Base-by-base conservation (phyloP, 768 basidiomycete species). In the Punctularia strigosozonata region DNA sequence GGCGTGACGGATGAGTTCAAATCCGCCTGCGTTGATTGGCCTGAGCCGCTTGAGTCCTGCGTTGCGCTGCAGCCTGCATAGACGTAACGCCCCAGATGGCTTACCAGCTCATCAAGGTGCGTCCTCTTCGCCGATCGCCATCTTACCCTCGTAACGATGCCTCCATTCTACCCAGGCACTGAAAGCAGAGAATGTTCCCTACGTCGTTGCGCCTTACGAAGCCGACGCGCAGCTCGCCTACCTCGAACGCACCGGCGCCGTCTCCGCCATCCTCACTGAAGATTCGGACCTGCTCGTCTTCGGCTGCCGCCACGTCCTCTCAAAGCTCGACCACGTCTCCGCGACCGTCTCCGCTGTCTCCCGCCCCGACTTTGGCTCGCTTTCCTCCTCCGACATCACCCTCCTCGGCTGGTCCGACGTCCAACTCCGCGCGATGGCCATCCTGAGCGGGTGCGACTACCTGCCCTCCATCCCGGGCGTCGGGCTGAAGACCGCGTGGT, bases 51-150 rank as follows among this genome's bases (percentile, higher is more conserved):
- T n/a, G n/a, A n/a, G n/a, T n/a, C n/a, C n/a, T n/a, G n/a, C n/a
- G n/a, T n/a, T n/a, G n/a, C n/a, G n/a, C n/a, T n/a, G n/a, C n/a
- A n/a, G n/a, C n/a, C n/a, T n/a, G n/a, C n/a, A n/a, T 97, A 37
- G 95, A 99, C 47, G 87, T 99, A 30, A 94, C 90, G 4, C 92
- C 95, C 1, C 81, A 91, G 59, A 92, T 98, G 89, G 94, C 94
- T 2, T 92, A 73, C 55, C 95, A 98, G 58, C 65, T 97, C 46
- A 95, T 98, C 65, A 98, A 99, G 74, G 94, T 84, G 46, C 32
- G 60, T 45, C 38, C 45, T n/a, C 19, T 22, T 12, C 33, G n/a
- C n/a, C 30, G 34, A 31, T 4, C 43, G 14, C 17, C 19, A 22
- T 31, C 37, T 45, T 40, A 50, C 24, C 31, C 23, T 36, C 37